Conservation (phyloP, 2,329 filamentous ascomycete species). For the Podosphaera leucotricha region DNA sequence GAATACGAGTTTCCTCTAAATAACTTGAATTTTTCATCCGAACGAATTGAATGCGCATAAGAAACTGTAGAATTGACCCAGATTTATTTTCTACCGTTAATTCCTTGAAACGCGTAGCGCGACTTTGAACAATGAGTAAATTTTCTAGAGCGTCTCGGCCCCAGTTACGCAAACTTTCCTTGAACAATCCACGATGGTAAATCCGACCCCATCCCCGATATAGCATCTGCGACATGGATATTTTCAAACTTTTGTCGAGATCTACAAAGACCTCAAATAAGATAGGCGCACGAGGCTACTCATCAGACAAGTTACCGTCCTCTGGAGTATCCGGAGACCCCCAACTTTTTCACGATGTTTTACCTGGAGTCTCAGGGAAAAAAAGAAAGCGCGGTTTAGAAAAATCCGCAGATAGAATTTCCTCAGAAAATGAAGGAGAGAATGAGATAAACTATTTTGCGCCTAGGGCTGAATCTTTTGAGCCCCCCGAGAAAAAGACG, state of each 20-base stretch:
- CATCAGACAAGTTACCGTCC: constrained; percentile 29
- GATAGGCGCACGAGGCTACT: constrained; percentile 7
- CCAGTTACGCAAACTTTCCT: too few relatives aligned
- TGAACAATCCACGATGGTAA: too few relatives aligned
- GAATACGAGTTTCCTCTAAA: too few relatives aligned
- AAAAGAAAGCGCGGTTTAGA: constrained; percentile 30
- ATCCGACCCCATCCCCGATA: too few relatives aligned
- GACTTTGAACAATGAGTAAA: too few relatives aligned
- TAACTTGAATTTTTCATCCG: too few relatives aligned
- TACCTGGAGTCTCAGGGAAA: constrained; percentile 20
- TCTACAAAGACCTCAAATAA: constrained; percentile 32
- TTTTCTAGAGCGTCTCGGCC: too few relatives aligned
- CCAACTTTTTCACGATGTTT: constrained; percentile 41
- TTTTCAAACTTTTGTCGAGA: constrained; percentile 48
- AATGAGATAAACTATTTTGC: constrained; percentile 38
- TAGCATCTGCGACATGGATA: constrained; percentile 22
- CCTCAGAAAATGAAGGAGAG: constrained; percentile 15
- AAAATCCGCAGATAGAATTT: constrained; percentile 14
- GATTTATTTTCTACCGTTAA: too few relatives aligned
- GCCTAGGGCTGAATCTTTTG: constrained; percentile 17
- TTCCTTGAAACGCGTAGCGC: too few relatives aligned
- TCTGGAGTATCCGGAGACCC: constrained; percentile 40
- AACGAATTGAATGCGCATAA: too few relatives aligned
- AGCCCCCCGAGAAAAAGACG: constrained; percentile 6
- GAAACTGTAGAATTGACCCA: too few relatives aligned